These are phyloP conservation scores for Colletotrichum camelliae DNA, from an alignment of 2,329 filamentous ascomycete genomes.

Conservation along the genomic window DNA sequence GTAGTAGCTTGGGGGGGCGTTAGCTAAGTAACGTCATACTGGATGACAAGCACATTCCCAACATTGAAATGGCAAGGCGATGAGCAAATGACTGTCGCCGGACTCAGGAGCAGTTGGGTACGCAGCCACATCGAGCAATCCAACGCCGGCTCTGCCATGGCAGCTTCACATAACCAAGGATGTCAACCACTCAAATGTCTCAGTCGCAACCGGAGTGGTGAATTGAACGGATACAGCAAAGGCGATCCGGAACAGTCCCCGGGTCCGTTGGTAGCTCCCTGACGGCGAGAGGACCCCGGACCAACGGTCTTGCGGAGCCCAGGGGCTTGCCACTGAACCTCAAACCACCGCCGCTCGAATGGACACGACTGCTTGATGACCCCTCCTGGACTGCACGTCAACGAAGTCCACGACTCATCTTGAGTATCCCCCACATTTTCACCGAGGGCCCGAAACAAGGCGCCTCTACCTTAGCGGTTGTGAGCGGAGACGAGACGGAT, in stretches of 20 bases:
- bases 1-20: background rate
- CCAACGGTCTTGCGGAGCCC: background rate
- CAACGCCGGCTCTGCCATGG: background rate
- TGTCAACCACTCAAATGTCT: background rate
- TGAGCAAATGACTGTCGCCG: background rate
- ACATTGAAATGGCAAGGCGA: background rate
- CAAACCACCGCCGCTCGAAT: constrained; percentile 9
- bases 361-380: background rate
- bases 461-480: background rate
- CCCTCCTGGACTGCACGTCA: constrained; percentile 2
- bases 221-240: background rate
- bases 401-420: background rate
- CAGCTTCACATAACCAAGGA: background rate
- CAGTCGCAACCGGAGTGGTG: background rate
- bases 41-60: background rate
- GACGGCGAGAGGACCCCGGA: background rate
- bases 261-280: background rate
- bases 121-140: background rate
- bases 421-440: constrained; percentile 7
- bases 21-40: background rate
- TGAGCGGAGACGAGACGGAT: background rate
- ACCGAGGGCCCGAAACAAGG: constrained; percentile 8
- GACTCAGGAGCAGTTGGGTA: background rate
- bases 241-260: background rate
- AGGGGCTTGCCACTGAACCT: constrained; percentile 3